A percentile compares a stretch with the other conserved stretches of the same genome.
Evolutionary conservation across 2,329 filamentous ascomycete species (phyloP).

Genomic region (Botrytis squamosa): DNA sequence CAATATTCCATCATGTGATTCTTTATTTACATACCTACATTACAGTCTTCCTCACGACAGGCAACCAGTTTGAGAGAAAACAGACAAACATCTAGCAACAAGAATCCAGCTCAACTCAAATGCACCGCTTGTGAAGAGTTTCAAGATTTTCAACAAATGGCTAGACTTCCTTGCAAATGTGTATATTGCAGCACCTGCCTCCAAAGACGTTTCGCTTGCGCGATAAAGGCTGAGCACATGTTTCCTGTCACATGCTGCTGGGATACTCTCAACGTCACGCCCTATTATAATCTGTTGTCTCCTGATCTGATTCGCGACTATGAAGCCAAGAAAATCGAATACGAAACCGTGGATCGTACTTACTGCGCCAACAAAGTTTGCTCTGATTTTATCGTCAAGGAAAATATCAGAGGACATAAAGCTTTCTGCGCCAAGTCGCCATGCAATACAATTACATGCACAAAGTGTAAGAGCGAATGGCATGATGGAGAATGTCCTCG

Average conservation of each 20-base stretch:
- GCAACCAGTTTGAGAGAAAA: not conserved
- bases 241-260: not conserved
- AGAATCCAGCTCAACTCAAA: too few relatives aligned
- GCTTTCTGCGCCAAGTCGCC: not conserved
- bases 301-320: not conserved
- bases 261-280: not conserved
- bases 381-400: not conserved
- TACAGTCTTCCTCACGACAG: not conserved
- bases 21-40: not conserved
- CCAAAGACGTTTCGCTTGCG: not conserved
- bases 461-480: constrained; percentile 1
- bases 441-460: not conserved
- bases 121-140: not conserved
- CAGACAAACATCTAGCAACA: not conserved
- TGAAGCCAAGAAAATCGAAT: not conserved
- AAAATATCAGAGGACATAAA: not conserved
- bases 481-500: not conserved
- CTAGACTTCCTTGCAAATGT: not conserved
- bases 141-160: not conserved
- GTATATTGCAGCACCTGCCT: not conserved
- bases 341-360: not conserved
- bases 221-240: not conserved
- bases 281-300: not conserved
- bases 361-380: not conserved
- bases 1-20: not conserved